Evolutionary conservation across 169 alveolate species (phyloP), one percentile per base, ranked within the genome.

Genomic region (Cryptosporidium felis): DNA sequence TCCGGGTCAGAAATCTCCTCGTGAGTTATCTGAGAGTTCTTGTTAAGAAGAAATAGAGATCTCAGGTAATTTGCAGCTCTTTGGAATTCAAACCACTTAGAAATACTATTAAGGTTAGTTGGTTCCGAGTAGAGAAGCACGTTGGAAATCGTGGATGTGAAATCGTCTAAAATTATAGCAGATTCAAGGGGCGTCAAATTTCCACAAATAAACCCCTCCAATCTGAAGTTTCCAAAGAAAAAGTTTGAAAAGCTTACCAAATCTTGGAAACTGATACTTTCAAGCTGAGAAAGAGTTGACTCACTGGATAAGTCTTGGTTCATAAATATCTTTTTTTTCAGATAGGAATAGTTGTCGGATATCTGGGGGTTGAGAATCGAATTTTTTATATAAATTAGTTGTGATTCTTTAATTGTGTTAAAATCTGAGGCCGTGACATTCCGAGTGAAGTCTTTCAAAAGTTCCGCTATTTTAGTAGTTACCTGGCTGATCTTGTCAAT

Each of bases 251-350:
- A 53, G 1, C 41, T 9, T 2, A 53, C 56, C 8, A 74, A 21
- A 3, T 74, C 67, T 14, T 51, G 30, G 56, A 74, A 49, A 1
- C 36, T 56, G 2, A 74, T 34, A 2, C 12, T 34, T 36, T 30
- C 45, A 18, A 74, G 30, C 9, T 34, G 59, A 23, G 60, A 16
- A 8, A 74, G 23, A 9, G 4, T 16, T 0, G 40, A n/a, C 23
- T 74, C 85, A 12, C 9, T 16, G 40, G 85, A 53, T 4, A 26
- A 53, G 14, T 74, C 45, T 10, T 74, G 74, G 14, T 74, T 74
- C 6, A 36, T 10, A 21, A 40, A 36, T 6, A 74, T 1, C 14
- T 74, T 53, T 21, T 1, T 21, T 0, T 9, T 40, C 56, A 74
- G n/a, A 5, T 32, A 16, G 3, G 53, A n/a, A 51, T 18, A 26